Base-by-base conservation (phyloP, 768 basidiomycete species). In the Suillus hirtellus region DNA sequence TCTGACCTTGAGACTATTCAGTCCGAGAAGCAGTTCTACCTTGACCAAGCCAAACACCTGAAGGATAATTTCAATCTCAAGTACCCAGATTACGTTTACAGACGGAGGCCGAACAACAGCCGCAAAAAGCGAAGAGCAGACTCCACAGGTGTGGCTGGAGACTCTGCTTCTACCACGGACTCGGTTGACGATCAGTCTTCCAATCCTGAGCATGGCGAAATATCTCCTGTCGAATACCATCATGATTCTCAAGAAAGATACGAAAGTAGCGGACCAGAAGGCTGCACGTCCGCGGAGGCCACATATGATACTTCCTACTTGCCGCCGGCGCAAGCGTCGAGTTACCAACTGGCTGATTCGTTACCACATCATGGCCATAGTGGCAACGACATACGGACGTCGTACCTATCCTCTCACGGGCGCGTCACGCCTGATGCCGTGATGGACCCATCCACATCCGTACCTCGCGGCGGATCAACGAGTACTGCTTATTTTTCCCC, bases 51-150 rank as follows among this genome's bases (percentile, higher is more conserved):
- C 11, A 93, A 93, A 75, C 83, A 86, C 65, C 78, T 95, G 61
- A 95, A 95, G 75, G 93, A 95, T 67, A 87, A 79, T 60, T 95
- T 95, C 80, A 94, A 94, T 75, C 77, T 83, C 27, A 90, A 87
- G 71, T 94, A 93, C 75, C 93, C 93, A 17, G 92, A 93, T 81
- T 95, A 95, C 68, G 92, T 95, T 52, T 95, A 95, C 79, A 86
- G 88, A 69, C 86, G 93, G 60, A 83, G 93, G 59, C 93, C 93
- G 34, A 95, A 95, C 78, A 93, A 95, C 73, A 89, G 89, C 61
- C 86, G 93, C 69, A 89, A 86, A 71, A 84, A 81, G 70, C 80
- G 84, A 63, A 80, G 77, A 64, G 63, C 76, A 0, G 82, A 83
- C 61, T 63, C 71, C 34, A 53, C 52, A 34, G 63, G 71, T 11